Evolutionary conservation across 257 asterid species (phyloP), one percentile per base, ranked within the genome.

Genomic region (Solanum appendiculatum): DNA sequence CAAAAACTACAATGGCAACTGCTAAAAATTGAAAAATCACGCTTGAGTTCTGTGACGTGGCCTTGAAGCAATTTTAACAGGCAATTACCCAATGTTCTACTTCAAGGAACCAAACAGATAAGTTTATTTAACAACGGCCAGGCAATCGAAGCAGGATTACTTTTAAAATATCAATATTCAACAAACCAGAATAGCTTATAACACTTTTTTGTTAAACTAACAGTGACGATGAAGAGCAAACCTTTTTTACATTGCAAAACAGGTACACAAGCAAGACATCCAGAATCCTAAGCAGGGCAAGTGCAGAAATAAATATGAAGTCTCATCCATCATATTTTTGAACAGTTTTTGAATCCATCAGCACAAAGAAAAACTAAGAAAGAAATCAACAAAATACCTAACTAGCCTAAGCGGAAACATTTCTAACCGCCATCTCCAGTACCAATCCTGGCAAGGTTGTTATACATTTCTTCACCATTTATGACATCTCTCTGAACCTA

Each of bases 401-500:
- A 80, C 37, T 42, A 77, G 15, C 42, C 85, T 80, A 48, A 5
- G 18, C 20, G 7, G 29, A 16, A 80, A 27, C 42, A 80, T 46
- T 27, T 16, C 85, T 48, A 80, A 29, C 40, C 42, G 12, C 13
- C 85, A 80, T 80, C 84, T 44, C 84, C 40, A 25, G 37, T 44
- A 2, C 40, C 39, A 8, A 78, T 80, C 66, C 66, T 46, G 85
- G 85, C 14, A 46, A 29, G 66, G 85, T 46, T 1, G 42, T 78
- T 29, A 48, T 46, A 80, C 7, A 29, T 37, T 40, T 75, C 66
- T 46, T 77, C 83, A 40, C 39, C 66, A 80, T 29, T 80, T 89
- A 94, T 0, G 98, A 95, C 99, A 97, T 97, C 86, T 97, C 99
- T 13, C 99, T 94, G 90, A 97, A 97, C 66, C 99, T 93, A 54